Conservation (phyloP, 108 stramenopile genomes). For the Nitzschia sp. region DNA sequence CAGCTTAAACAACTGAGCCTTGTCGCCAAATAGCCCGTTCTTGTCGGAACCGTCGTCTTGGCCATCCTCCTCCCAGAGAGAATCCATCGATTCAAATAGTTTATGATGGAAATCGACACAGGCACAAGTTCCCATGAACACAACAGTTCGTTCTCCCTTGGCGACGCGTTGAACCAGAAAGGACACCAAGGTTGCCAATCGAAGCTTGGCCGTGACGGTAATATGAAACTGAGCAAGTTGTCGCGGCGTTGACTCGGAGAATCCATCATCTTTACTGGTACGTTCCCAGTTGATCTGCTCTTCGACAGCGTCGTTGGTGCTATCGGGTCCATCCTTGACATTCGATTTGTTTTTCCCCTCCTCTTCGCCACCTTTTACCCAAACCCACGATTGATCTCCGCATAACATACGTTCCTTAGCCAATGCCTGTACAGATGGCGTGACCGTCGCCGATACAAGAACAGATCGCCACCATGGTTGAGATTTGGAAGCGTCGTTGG, state of each 20-base stretch:
- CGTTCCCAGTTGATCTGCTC: neutral
- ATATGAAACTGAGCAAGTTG: constrained; percentile 91
- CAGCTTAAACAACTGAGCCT: constrained; percentile 66
- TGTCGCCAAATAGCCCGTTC: constrained; percentile 61
- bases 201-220: constrained; percentile 88
- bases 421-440: constrained; percentile 57
- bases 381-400: constrained; percentile 59
- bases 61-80: constrained; percentile 35
- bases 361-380: constrained; percentile 48
- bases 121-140: constrained; percentile 95
- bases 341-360: constrained; percentile 8
- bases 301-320: neutral
- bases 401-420: constrained; percentile 64
- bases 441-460: constrained; percentile 90
- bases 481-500: constrained; percentile 59
- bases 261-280: constrained; percentile 25
- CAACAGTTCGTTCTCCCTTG: constrained; percentile 79
- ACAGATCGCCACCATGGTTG: constrained; percentile 68
- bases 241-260: constrained; percentile 73
- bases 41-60: constrained; percentile 6
- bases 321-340: neutral
- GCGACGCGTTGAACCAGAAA: constrained; percentile 78
- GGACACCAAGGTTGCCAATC: constrained; percentile 83
- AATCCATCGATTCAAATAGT: constrained; percentile 61
- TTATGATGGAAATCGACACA: constrained; percentile 92